Conservation (phyloP, 768 basidiomycete genomes). For the Galerina marginata region DNA sequence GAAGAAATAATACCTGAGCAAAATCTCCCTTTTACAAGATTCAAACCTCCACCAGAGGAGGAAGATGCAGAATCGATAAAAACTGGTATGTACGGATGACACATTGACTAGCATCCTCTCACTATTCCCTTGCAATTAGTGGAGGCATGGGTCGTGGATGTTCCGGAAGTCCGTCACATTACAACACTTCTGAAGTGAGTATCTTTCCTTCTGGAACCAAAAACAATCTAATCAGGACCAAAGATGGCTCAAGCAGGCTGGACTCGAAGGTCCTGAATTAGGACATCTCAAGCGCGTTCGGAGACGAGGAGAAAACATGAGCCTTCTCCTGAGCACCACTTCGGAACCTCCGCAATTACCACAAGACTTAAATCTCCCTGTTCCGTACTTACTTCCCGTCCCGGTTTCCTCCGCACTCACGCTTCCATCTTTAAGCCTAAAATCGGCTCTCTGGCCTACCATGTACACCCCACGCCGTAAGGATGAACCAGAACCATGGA, state of each 20-base stretch:
- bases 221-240: not conserved
- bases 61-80: conserved; percentile 59
- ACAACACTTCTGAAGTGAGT: conserved; percentile 67
- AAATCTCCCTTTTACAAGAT: conserved; percentile 68
- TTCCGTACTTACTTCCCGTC: conserved; percentile 63
- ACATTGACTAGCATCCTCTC: not conserved
- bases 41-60: conserved; percentile 69
- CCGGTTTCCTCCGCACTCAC: conserved; percentile 76
- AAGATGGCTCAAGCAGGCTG: conserved; percentile 74
- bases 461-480: conserved; percentile 72
- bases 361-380: conserved; percentile 44
- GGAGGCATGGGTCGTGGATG: conserved; percentile 79
- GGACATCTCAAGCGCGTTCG: conserved; percentile 82
- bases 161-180: conserved; percentile 64
- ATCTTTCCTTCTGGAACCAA: not conserved
- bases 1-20: conserved; percentile 59
- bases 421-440: conserved; percentile 62
- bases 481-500: conserved; percentile 72
- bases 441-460: conserved; percentile 87
- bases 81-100: conserved; percentile 47
- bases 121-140: conserved; percentile 41
- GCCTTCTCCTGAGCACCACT: conserved; percentile 57
- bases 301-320: conserved; percentile 50
- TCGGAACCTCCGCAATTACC: conserved; percentile 56
- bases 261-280: conserved; percentile 64